Conservation (phyloP, 371 early-diverging fungal species). For the Mortierella sp. region DNA sequence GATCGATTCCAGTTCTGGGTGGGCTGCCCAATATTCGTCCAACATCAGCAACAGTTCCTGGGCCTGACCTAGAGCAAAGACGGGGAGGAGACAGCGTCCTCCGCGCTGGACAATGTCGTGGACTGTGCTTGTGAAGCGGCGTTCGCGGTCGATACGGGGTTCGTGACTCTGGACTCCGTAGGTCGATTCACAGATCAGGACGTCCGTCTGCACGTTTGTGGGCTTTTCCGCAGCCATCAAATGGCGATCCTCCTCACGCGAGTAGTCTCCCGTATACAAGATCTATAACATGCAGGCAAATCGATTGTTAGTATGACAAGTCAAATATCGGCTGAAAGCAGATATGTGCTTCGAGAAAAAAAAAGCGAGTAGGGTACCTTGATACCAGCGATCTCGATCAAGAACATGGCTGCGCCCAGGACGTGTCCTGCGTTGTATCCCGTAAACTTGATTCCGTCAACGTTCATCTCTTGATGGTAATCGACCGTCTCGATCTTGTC, state of each 20-base stretch:
- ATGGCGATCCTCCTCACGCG: slow-evolving; percentile 99
- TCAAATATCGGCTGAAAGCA: not conserved
- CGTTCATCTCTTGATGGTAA: slow-evolving; percentile 97
- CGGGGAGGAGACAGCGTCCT: slow-evolving; percentile 99
- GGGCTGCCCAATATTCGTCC: slow-evolving; percentile 99
- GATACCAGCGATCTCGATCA: slow-evolving; percentile 98
- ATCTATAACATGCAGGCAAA: slow-evolving; percentile 59
- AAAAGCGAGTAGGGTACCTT: slow-evolving; percentile 61
- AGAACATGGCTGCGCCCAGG: slow-evolving; percentile 99
- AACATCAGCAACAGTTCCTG: slow-evolving; percentile 99
- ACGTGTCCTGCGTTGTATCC: slow-evolving; percentile 99
- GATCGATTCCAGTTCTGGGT: slow-evolving; percentile 94
- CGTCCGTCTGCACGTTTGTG: slow-evolving; percentile 85
- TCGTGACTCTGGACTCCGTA: slow-evolving; percentile 99
- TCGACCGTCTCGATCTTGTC: slow-evolving; percentile 98
- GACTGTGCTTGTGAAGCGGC: slow-evolving; percentile 92
- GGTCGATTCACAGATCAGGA: slow-evolving; percentile 98
- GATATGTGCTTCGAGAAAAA: not conserved
- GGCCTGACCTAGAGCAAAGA: slow-evolving; percentile 99
- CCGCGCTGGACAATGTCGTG: slow-evolving; percentile 96
- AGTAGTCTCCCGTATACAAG: slow-evolving; percentile 99
- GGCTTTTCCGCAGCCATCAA: slow-evolving; percentile 99
- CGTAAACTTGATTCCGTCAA: slow-evolving; percentile 97
- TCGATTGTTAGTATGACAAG: not conserved
- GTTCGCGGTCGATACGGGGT: slow-evolving; percentile 97